These are phyloP conservation scores for Sambucus nigra DNA, from an alignment of 129 eudicot genomes.

Conservation along the genomic window DNA sequence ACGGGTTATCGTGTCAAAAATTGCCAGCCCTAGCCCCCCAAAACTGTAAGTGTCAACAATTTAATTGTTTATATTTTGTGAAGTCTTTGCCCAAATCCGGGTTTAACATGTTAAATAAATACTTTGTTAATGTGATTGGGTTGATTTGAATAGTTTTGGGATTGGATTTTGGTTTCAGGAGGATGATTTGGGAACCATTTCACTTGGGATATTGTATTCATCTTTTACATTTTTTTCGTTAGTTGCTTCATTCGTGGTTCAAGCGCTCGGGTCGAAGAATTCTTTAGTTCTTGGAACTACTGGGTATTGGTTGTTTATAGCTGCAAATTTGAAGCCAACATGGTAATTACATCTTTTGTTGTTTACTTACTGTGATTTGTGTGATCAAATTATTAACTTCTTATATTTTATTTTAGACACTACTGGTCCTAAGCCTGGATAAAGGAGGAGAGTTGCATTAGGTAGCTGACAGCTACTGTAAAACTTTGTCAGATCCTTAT, in stretches of 20 bases:
- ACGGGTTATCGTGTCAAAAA: too few relatives aligned
- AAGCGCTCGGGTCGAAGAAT: slow-evolving; percentile 70
- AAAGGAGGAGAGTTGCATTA: too few relatives aligned
- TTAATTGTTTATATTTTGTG: too few relatives aligned
- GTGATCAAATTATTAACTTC: too few relatives aligned
- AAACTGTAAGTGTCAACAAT: too few relatives aligned
- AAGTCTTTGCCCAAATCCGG: too few relatives aligned
- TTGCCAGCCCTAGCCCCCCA: too few relatives aligned
- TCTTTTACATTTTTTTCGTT: slow-evolving; percentile 74
- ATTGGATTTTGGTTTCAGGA: slow-evolving; percentile 37
- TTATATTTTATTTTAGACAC: too few relatives aligned
- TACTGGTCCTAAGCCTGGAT: too few relatives aligned
- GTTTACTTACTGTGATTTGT: background rate
- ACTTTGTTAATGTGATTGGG: slow-evolving; percentile 5
- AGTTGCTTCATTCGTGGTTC: slow-evolving; percentile 71
- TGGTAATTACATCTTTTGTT: slow-evolving; percentile 35
- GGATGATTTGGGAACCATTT: slow-evolving; percentile 82
- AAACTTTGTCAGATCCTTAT: too few relatives aligned
- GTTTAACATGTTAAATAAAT: slow-evolving; percentile 4
- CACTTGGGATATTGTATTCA: slow-evolving; percentile 84
- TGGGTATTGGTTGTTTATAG: slow-evolving; percentile 93
- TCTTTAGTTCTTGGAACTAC: slow-evolving; percentile 82
- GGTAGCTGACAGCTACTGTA: too few relatives aligned
- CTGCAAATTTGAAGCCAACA: slow-evolving; percentile 78
- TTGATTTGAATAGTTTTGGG: background rate